phyloP scores from a whole-genome alignment of 2,329 filamentous ascomycete species.

The Fusarium sp. region DNA sequence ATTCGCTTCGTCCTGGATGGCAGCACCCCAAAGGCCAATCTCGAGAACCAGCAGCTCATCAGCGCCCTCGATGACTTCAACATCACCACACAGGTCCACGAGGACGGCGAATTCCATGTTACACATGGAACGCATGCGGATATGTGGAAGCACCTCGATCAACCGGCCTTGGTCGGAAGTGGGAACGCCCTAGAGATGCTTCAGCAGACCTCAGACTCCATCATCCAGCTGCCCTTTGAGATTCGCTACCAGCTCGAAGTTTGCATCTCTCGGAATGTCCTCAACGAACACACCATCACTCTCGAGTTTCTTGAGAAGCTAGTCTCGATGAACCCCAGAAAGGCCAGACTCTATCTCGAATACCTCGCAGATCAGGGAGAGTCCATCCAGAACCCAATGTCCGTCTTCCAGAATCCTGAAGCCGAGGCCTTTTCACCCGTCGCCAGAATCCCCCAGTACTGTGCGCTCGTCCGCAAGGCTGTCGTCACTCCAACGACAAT shows the following conservation, averaged over 20 bases:
- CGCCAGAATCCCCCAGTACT: constrained; percentile 71
- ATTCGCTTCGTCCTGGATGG: constrained; percentile 57
- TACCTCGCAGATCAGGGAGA: constrained; percentile 71
- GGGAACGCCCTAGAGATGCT: constrained; percentile 45
- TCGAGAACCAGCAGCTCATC: constrained; percentile 55
- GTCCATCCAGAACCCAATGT: constrained; percentile 72
- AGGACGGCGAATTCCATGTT: constrained; percentile 53
- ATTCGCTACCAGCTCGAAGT: constrained; percentile 92
- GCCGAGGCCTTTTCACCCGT: constrained; percentile 57
- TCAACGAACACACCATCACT: constrained; percentile 79
- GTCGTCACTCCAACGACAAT: constrained; percentile 85
- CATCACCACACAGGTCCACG: constrained; percentile 57
- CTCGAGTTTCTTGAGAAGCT: constrained; percentile 72
- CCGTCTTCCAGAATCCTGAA: constrained; percentile 68
- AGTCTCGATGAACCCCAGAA: constrained; percentile 51
- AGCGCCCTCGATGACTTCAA: constrained; percentile 74
- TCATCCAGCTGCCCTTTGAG: constrained; percentile 66
- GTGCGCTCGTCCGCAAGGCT: constrained; percentile 76
- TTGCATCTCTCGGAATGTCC: constrained; percentile 79
- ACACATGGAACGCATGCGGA: constrained; percentile 35
- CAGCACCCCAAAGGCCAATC: constrained; percentile 35
- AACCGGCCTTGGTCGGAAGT: constrained; percentile 19
- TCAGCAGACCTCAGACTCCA: constrained; percentile 20
- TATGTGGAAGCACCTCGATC: constrained; percentile 48
- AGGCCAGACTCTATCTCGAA: constrained; percentile 74